These are phyloP conservation scores for Penicillium taxi DNA, from an alignment of 495 filamentous ascomycete species.

Conservation along the genomic window DNA sequence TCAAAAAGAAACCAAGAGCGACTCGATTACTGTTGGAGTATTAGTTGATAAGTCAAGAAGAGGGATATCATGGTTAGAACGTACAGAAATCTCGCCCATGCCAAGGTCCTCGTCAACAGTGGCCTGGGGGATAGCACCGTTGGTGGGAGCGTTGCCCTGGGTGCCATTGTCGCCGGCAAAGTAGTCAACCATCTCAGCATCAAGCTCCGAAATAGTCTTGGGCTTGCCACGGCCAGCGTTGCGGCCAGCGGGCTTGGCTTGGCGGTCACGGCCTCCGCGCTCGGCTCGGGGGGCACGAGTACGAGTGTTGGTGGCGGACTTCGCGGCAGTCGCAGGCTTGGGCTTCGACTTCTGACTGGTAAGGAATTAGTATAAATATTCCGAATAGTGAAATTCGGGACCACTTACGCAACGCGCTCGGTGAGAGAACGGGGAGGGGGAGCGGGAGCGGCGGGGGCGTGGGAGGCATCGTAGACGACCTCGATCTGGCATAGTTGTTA, in stretches of 20 bases:
- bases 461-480: constrained; percentile 70
- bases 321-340: constrained; percentile 71
- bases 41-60: neutral
- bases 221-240: constrained; percentile 54
- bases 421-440: constrained; percentile 72
- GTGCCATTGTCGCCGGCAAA: constrained; percentile 45
- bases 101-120: constrained; percentile 38
- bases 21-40: constrained; percentile 20
- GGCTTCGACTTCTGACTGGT: constrained; percentile 63
- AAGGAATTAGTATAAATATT: constrained; percentile 11
- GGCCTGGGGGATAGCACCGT: constrained; percentile 31
- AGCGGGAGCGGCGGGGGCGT: constrained; percentile 55
- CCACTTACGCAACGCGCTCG: constrained; percentile 71
- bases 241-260: constrained; percentile 42
- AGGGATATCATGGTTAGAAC: constrained; percentile 2
- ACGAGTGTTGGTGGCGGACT: constrained; percentile 33
- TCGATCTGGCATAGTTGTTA: constrained; percentile 58
- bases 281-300: constrained; percentile 1
- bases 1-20: neutral
- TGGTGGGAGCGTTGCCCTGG: constrained; percentile 32
- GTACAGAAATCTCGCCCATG: constrained; percentile 49
- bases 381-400: neutral
- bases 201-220: constrained; percentile 85
- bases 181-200: constrained; percentile 92
- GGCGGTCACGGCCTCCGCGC: constrained; percentile 20